A percentile compares a stretch with the other conserved stretches of the same genome.
phyloP scores from a whole-genome alignment of 495 filamentous ascomycete species.

The Neurospora sublineolata region DNA sequence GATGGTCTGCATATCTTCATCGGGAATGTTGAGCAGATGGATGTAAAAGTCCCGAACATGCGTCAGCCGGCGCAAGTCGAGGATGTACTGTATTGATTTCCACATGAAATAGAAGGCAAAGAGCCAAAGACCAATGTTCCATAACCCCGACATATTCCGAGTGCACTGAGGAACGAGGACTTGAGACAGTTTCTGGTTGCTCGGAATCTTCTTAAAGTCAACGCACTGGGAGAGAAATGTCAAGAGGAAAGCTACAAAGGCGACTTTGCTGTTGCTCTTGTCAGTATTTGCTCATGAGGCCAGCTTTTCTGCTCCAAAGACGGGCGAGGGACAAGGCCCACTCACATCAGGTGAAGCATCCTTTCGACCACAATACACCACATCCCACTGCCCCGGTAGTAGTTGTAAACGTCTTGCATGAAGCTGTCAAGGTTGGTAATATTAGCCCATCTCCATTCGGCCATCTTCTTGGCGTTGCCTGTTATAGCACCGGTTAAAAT shows the following conservation, averaged over 20 bases:
- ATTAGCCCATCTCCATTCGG: constrained; percentile 94
- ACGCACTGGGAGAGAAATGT: constrained; percentile 84
- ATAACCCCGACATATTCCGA: constrained; percentile 68
- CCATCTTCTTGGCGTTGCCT: constrained; percentile 64
- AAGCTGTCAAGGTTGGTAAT: constrained; percentile 87
- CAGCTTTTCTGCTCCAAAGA: constrained; percentile 18
- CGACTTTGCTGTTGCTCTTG: constrained; percentile 34
- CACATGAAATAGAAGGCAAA: constrained; percentile 81
- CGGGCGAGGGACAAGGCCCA: background rate
- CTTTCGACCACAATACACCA: constrained; percentile 77
- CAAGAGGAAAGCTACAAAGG: constrained; percentile 73
- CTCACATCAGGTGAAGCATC: constrained; percentile 63
- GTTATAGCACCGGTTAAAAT: constrained; percentile 26
- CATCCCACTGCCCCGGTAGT: constrained; percentile 75
- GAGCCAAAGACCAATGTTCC: constrained; percentile 73
- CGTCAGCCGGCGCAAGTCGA: constrained; percentile 63
- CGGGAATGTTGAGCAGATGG: constrained; percentile 75
- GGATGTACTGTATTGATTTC: constrained; percentile 59
- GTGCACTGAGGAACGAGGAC: constrained; percentile 77
- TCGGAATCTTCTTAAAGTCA: constrained; percentile 63
- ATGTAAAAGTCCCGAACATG: constrained; percentile 82
- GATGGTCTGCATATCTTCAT: constrained; percentile 88
- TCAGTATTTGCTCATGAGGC: constrained; percentile 23
- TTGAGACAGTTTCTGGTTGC: constrained; percentile 62
- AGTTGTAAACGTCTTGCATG: constrained; percentile 79